Evolutionary conservation across 306 rosid species (phyloP), one percentile per base, ranked within the genome.

Genomic region (Clitoria ternatea): DNA sequence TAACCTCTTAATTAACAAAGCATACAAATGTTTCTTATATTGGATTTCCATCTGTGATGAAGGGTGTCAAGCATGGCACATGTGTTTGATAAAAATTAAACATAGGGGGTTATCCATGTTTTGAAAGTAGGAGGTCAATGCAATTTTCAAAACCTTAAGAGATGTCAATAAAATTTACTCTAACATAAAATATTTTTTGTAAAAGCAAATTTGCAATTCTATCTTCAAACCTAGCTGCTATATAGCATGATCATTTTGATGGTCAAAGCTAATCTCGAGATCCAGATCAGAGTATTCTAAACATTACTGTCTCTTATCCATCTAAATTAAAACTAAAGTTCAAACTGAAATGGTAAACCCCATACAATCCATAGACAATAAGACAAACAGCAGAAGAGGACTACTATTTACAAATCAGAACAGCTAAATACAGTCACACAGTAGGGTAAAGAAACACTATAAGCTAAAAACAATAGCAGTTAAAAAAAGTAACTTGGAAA

Each of bases 191-290:
- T 43, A 1, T 20, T 13, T 13, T 42, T 48, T n/a, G 29, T 44
- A 47, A 22, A 47, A 47, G 59, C 23, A 57, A 36, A 36, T 17
- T 26, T 13, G 20, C 6, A 35, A 68, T 67, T 45, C 45, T 20
- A 48, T 22, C 18, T 17, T 23, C 54, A 14, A 59, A 43, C 48
- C 70, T 54, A 35, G 29, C 60, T 63, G 20, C 37, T n/a, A 13
- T 22, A 48, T 56, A 56, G 70, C 70, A 15, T 59, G 69, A 57
- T 15, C 71, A 18, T 11, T 61, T 62, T 35, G 29, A 59, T 49
- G 32, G 26, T 57, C 53, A 12, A 54, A 44, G 39, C 37, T 59
- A 69, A 61, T 39, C 66, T 39, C 37, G 40, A 62, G 27, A 40
- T 69, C 39, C 65, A 61, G 47, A 32, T 39, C 35, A 66, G 35